Base-by-base conservation (phyloP, 495 filamentous ascomycete species). In the Poronia punctata region DNA sequence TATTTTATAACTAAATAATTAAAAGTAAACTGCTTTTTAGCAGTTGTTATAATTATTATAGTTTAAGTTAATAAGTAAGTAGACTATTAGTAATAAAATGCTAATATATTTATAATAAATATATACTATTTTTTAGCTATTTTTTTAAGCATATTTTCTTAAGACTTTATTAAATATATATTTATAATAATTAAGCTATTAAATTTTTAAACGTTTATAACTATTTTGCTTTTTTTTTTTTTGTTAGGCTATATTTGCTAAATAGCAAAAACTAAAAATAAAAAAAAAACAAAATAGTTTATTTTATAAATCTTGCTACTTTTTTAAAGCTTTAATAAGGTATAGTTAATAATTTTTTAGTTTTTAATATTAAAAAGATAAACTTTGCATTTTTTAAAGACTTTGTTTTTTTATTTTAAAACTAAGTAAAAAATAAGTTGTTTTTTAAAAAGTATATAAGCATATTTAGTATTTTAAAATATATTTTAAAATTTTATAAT, bases 161-260 rank as follows among this genome's bases (percentile, higher is more conserved):
- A 52, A 15, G 35, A 52, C 16, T 38, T 43, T 29, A 41, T 36
- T 14, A 43, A 38, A 38, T 42, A 42, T 23, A 48, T 31, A 49
- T 37, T 20, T 27, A 25, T 37, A 31, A 37, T 19, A 30, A 29
- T 33, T 33, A 42, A 27, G 14, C 43, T 38, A 48, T 49, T 48
- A 35, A 27, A 29, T 16, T 6, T 48, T 20, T 20, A 5, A 15
- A 38, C 12, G n/a, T 38, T 16, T 2, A 38, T 29, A 7, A 48
- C 14, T 48, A 42, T 42, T 23, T 35, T 30, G 21, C 8, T 19
- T 29, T 38, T 48, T 31, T 31, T 14, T 28, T 38, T 36, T 36
- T 23, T 20, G n/a, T 36, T 36, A 11, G 25, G 12, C 2, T 23
- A 7, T 14, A 24, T 14, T 12, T 15, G 7, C n/a, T 36, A 36